phyloP scores from a whole-genome alignment of 2,329 filamentous ascomycete species.

The Ophiocordyceps unilateralis region DNA sequence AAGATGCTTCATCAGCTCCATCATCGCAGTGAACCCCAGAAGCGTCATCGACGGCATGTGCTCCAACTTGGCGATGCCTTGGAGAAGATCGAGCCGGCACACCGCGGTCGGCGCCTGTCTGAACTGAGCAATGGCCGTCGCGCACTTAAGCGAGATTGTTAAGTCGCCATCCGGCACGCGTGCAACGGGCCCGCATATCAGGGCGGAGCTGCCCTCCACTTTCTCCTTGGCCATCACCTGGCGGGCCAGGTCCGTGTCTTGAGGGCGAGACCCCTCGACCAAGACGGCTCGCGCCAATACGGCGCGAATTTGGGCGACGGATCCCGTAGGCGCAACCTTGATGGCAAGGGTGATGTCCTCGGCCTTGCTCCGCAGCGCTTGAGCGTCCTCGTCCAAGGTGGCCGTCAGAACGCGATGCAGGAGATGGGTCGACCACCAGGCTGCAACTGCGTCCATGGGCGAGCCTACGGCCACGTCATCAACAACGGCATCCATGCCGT shows the following conservation, averaged over 20 bases:
- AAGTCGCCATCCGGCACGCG: constrained; percentile 30
- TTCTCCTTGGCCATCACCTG: constrained; percentile 25
- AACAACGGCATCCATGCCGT: constrained; percentile 66
- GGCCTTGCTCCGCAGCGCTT: constrained; percentile 4
- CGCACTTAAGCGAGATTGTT: constrained; percentile 39
- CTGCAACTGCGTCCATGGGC: constrained; percentile 75
- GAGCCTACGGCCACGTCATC: constrained; percentile 74
- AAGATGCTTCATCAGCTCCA: constrained; percentile 39
- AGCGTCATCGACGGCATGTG: constrained; percentile 30
- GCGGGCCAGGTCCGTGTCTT: constrained; percentile 38
- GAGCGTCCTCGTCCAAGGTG: constrained; percentile 37
- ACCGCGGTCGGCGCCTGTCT: constrained; percentile 19
- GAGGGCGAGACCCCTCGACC: constrained; percentile 32
- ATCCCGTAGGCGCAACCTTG: constrained; percentile 60
- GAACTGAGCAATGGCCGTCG: constrained; percentile 43
- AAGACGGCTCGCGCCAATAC: constrained; percentile 42
- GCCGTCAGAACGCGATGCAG: constrained; percentile 52
- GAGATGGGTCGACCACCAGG: constrained; percentile 70
- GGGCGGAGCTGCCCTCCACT: constrained; percentile 11
- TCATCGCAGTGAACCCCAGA: constrained; percentile 41
- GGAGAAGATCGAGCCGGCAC: constrained; percentile 28
- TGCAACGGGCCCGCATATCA: constrained; percentile 27
- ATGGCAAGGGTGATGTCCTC: constrained; percentile 50
- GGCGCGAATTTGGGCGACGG: constrained; percentile 46
- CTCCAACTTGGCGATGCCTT: constrained; percentile 27